phyloP scores from a whole-genome alignment of 176 grass and related monocot genomes.

The Ensete glaucum region DNA sequence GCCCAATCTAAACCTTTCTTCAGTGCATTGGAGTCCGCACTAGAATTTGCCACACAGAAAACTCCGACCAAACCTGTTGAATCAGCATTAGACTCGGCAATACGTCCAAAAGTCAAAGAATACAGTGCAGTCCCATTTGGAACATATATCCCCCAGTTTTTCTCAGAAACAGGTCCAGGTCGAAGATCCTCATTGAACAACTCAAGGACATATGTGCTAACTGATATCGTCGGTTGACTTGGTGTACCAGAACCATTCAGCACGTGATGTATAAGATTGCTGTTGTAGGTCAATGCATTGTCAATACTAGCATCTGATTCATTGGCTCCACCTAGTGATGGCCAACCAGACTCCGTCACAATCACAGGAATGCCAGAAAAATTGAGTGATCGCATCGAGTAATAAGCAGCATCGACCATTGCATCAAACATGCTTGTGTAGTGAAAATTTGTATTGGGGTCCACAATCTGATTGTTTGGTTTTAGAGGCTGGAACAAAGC shows the following conservation, averaged over 20 bases:
- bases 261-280: slow-evolving; percentile 70
- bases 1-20: slow-evolving; percentile 99
- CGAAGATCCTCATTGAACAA: slow-evolving; percentile 83
- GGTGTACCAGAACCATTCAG: slow-evolving; percentile 89
- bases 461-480: slow-evolving; percentile 65
- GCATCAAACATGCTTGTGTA: slow-evolving; percentile 97
- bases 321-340: slow-evolving; percentile 61
- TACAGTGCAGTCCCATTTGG: slow-evolving; percentile 53
- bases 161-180: slow-evolving; percentile 49
- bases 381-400: slow-evolving; percentile 87
- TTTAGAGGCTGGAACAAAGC: slow-evolving; percentile 64
- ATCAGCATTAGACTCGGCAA: slow-evolving; percentile 32
- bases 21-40: slow-evolving; percentile 37
- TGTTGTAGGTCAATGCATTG: slow-evolving; percentile 92
- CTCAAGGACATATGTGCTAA: slow-evolving; percentile 76
- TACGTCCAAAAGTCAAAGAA: slow-evolving; percentile 60
- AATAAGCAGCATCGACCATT: slow-evolving; percentile 85
- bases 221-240: slow-evolving; percentile 54
- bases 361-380: slow-evolving; percentile 72
- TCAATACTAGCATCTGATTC: slow-evolving; percentile 85
- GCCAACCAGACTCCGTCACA: slow-evolving; percentile 88
- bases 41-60: slow-evolving; percentile 90
- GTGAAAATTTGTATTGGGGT: slow-evolving; percentile 74
- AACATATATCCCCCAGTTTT: slow-evolving; percentile 85
- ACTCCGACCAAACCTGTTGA: slow-evolving; percentile 54